Evolutionary conservation across 164 flowering plant genomes (phyloP).

Genomic region (Vitis cinerea): DNA sequence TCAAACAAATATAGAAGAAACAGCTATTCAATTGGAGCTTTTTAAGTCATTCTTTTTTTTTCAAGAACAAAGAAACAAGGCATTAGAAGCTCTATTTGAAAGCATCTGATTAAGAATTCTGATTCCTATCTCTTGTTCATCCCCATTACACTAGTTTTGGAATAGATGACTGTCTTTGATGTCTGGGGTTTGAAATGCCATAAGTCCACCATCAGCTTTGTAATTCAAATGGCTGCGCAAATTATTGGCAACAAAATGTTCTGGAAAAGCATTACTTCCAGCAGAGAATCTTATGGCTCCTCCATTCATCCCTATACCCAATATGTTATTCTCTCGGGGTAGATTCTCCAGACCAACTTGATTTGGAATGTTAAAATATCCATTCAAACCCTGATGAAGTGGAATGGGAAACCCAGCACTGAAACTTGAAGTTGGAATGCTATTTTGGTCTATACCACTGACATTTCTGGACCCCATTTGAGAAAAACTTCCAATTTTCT

Average conservation of each 20-base stretch:
- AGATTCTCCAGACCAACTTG: conserved; percentile 14
- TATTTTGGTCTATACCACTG: conserved; percentile 13
- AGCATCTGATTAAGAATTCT: background rate
- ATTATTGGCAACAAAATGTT: conserved; percentile 12
- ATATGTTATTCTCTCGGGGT: conserved; percentile 10
- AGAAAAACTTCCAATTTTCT: conserved; percentile 15
- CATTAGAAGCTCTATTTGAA: background rate
- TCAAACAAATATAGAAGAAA: background rate
- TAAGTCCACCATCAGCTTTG: conserved; percentile 16
- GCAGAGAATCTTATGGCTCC: conserved; percentile 21
- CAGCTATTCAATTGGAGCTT: background rate
- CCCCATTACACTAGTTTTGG: conserved; percentile 11
- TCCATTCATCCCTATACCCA: conserved; percentile 25
- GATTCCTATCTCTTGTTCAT: background rate
- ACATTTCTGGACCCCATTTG: conserved; percentile 13
- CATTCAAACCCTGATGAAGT: conserved; percentile 22
- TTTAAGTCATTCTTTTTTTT: background rate
- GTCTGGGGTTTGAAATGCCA: conserved; percentile 8
- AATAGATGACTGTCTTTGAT: conserved; percentile 7
- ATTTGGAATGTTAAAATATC: conserved; percentile 15
- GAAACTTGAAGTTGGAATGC: conserved; percentile 7
- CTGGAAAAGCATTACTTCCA: conserved; percentile 16
- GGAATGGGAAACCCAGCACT: conserved; percentile 26
- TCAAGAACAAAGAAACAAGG: background rate
- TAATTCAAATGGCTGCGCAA: conserved; percentile 13